These are phyloP conservation scores for Penicillium fuscoglaucum DNA, from an alignment of 2,329 filamentous ascomycete genomes.

Conservation along the genomic window DNA sequence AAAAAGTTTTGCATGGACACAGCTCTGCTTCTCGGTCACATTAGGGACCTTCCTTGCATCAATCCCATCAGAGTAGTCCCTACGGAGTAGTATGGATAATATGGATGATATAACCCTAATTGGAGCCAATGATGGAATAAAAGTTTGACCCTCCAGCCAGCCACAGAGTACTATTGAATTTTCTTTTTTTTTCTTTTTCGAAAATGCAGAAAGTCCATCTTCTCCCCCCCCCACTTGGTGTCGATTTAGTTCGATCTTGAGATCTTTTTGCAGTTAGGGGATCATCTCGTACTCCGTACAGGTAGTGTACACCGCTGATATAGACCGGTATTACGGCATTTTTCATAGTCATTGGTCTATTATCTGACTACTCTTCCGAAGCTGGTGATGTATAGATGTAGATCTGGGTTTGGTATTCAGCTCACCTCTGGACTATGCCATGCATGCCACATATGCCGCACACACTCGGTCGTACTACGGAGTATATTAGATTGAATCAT, in stretches of 20 bases:
- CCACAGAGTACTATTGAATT: constrained; percentile 1
- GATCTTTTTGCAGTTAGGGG: constrained; percentile 4
- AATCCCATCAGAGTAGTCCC: too few species aligned
- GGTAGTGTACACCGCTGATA: constrained; percentile 20
- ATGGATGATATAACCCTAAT: neutral
- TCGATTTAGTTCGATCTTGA: constrained; percentile 20
- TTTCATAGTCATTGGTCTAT: neutral
- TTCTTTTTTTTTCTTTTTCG: neutral
- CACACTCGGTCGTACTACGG: neutral
- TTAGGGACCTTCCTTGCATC: constrained; percentile 5
- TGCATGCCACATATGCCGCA: neutral
- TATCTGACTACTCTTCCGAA: neutral
- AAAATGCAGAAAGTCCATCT: constrained; percentile 4
- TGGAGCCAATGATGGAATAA: neutral
- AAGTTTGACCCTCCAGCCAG: constrained; percentile 15
- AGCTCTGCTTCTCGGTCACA: neutral
- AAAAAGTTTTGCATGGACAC: neutral
- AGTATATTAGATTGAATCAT: too few species aligned
- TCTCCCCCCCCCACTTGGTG: constrained; percentile 14
- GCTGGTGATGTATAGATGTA: neutral
- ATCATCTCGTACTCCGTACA: neutral
- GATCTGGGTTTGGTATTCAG: neutral
- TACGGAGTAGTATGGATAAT: too few species aligned
- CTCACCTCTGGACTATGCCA: neutral
- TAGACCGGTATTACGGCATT: neutral